Evolutionary conservation across 139 green algal species (phyloP), one percentile per base, ranked within the genome.

Genomic region (Micromonas pusilla): DNA sequence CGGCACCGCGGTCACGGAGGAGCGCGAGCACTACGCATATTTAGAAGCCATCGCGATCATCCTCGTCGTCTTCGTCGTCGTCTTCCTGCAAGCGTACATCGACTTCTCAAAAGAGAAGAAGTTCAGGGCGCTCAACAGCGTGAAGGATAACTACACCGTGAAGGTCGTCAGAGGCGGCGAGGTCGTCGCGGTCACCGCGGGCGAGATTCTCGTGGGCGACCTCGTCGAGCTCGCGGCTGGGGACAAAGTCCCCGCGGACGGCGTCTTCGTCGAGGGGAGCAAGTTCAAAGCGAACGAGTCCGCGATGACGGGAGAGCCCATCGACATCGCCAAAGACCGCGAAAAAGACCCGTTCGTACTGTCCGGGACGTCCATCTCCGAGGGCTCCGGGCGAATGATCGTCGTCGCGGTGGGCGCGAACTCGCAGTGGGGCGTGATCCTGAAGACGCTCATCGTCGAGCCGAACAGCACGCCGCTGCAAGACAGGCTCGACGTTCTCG

Each of bases 391-490:
- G 0, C 33, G 19, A 26, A 67, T 68, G 30, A 9, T 83, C 23
- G 70, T 83, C 38, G 52, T 73, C 64, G 71, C 57, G 0, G 79
- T 83, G 33, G 79, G 79, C 23, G n/a, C 45, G 63, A 63, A 72
- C 21, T 77, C 70, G 28, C 57, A 83, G 37, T 79, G 72, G 79
- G 79, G 79, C 80, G 28, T 83, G 72, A 74, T 83, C 45, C 93
- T 98, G 89, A 83, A 88, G 3, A 85, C 94, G 72, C 89, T 98
- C 26, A 83, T 82, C 26, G 89, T 87, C 36, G 92, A 96, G 52
- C 88, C 83, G 9, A 82, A 91, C 54, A 79, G 91, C 37, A 98
- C 94, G 1, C 94, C 95, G 16, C 87, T 99, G 74, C 95, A 99
- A 85, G 89, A 94, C 73, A 91, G 96, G 77, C 89, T 98, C 6